Conservation (phyloP, 2,329 filamentous ascomycete species). For the Colletotrichum caudatum region DNA sequence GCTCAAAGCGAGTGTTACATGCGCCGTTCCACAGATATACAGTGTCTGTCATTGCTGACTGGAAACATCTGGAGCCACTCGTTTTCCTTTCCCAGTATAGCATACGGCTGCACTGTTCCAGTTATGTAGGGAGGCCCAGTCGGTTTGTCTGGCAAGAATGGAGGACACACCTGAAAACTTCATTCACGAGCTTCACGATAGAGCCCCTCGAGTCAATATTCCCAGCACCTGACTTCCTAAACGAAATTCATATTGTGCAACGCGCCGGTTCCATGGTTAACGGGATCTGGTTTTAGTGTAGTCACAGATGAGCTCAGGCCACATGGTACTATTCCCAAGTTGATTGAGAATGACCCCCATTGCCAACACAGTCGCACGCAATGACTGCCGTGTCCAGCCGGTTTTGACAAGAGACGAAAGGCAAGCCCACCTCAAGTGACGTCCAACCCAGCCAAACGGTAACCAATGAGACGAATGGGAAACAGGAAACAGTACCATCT, state of each 20-base stretch:
- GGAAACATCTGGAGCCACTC: not conserved
- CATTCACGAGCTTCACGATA: not conserved
- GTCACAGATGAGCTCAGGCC: not conserved
- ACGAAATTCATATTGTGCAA: not conserved
- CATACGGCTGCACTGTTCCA: not conserved
- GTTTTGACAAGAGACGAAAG: not conserved
- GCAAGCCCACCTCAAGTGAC: not conserved
- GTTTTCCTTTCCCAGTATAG: too few relatives aligned
- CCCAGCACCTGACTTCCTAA: not conserved
- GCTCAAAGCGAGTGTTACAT: not conserved
- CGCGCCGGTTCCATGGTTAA: not conserved
- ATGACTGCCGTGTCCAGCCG: not conserved
- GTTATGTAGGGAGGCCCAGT: not conserved
- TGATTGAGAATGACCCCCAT: not conserved
- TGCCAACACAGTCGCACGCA: not conserved
- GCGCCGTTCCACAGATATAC: not conserved
- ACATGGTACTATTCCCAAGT: not conserved
- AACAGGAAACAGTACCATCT: not conserved
- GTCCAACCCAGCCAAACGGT: not conserved
- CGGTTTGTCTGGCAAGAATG: not conserved
- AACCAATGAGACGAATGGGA: not conserved
- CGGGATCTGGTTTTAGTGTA: not conserved
- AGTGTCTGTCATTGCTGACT: not conserved
- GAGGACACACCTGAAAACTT: not conserved
- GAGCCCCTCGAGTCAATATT: not conserved